phyloP scores from a whole-genome alignment of 805 yeast species.

The Pichia rugopelliculosa region DNA sequence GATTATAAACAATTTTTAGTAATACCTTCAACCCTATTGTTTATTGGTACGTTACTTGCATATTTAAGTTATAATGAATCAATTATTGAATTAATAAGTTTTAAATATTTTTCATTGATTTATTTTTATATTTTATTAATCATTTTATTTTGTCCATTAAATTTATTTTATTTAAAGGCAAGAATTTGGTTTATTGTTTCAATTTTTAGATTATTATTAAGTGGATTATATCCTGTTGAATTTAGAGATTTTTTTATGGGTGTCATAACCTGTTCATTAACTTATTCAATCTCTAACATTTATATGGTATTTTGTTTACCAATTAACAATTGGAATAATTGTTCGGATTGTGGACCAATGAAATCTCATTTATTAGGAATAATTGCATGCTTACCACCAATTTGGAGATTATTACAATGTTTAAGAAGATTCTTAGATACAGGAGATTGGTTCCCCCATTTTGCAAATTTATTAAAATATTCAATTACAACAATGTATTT shows the following conservation, averaged over 20 bases:
- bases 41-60: conserved; percentile 49
- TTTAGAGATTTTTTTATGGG: conserved; percentile 91
- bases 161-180: conserved; percentile 46
- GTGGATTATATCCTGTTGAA: conserved; percentile 92
- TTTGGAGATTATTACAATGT: conserved; percentile 89
- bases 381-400: conserved; percentile 72
- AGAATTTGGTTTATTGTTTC: conserved; percentile 74
- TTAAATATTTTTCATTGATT: conserved; percentile 71
- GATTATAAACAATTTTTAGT: conserved; percentile 60
- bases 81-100: conserved; percentile 50
- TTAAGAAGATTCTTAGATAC: conserved; percentile 85
- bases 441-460: conserved; percentile 93
- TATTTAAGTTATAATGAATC: conserved; percentile 69
- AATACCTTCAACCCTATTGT: conserved; percentile 52
- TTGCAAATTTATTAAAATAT: conserved; percentile 82
- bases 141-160: conserved; percentile 55
- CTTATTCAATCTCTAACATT: conserved; percentile 79
- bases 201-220: conserved; percentile 59
- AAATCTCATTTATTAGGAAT: conserved; percentile 75
- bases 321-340: conserved; percentile 58
- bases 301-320: conserved; percentile 82
- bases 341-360: conserved; percentile 64
- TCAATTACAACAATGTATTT: conserved; percentile 58
- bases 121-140: conserved; percentile 48
- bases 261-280: conserved; percentile 80